Evolutionary conservation across 2,329 filamentous ascomycete species (phyloP).

Genomic region (Colletotrichum eleusines): DNA sequence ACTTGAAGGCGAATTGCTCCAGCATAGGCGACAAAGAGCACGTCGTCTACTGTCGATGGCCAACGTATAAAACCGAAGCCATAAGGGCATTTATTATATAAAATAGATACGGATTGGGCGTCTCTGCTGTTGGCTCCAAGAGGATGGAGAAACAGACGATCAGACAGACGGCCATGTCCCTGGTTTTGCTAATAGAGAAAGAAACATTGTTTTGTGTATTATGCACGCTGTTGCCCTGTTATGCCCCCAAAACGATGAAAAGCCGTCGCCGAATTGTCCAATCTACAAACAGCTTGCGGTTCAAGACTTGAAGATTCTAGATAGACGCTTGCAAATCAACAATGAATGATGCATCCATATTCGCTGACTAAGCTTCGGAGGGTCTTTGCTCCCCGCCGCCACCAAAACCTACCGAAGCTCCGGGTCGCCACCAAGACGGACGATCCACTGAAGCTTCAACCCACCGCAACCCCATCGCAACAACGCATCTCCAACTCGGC

Average conservation of each 20-base stretch:
- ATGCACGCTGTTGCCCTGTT: background rate
- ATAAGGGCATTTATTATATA: background rate
- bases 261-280: background rate
- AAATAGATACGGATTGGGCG: background rate
- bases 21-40: too few relatives aligned
- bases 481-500: background rate
- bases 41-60: background rate
- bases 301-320: background rate
- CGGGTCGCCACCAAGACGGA: slow-evolving; percentile 22
- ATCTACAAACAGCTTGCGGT: background rate
- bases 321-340: background rate
- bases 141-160: background rate
- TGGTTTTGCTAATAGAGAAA: background rate
- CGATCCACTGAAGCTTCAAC: too few relatives aligned
- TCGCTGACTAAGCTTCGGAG: slow-evolving; percentile 21
- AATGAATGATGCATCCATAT: slow-evolving; percentile 30
- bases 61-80: background rate
- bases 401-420: background rate
- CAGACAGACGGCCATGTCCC: background rate
- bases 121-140: background rate
- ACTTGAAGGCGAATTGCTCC: background rate
- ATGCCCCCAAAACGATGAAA: background rate
- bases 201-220: background rate
- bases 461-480: too few relatives aligned
- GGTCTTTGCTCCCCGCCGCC: background rate